Conservation (phyloP, 2,329 filamentous ascomycete genomes). For the Penicillium sp. region DNA sequence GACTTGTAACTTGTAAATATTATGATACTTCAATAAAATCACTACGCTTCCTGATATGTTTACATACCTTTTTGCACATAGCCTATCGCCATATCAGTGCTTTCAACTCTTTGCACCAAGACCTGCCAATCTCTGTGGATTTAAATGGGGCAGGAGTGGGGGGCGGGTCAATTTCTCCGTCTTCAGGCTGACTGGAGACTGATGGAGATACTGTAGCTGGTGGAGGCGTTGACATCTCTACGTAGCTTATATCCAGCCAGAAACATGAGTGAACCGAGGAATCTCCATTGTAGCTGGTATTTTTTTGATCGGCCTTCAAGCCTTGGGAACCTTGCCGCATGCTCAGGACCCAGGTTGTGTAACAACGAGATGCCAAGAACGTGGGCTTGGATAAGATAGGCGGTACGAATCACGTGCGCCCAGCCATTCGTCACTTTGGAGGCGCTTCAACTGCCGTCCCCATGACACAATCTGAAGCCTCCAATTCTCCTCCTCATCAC, state of each 20-base stretch:
- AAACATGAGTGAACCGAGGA: neutral
- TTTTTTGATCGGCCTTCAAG: neutral
- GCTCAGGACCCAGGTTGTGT: neutral
- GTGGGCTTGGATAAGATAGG: constrained; percentile 9
- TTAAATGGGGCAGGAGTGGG: neutral
- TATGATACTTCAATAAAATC: neutral
- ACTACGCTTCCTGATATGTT: neutral
- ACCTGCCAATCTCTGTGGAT: neutral
- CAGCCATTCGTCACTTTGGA: constrained; percentile 9
- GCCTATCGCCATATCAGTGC: neutral
- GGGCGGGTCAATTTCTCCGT: neutral
- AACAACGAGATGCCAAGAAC: neutral
- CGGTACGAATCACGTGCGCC: constrained; percentile 13
- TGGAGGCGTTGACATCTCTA: neutral
- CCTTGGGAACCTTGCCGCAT: too few relatives aligned
- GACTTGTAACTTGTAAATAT: constrained; percentile 10
- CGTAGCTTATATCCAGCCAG: neutral
- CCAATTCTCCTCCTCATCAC: constrained; percentile 1
- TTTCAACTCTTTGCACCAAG: neutral
- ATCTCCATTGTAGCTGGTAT: neutral
- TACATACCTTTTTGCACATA: neutral
- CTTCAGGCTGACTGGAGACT: neutral
- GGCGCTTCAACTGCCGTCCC: constrained; percentile 6
- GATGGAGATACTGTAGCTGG: neutral
- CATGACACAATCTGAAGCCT: constrained; percentile 13